phyloP scores from a whole-genome alignment of 768 basidiomycete genomes.

The Tulasnella sp. region DNA sequence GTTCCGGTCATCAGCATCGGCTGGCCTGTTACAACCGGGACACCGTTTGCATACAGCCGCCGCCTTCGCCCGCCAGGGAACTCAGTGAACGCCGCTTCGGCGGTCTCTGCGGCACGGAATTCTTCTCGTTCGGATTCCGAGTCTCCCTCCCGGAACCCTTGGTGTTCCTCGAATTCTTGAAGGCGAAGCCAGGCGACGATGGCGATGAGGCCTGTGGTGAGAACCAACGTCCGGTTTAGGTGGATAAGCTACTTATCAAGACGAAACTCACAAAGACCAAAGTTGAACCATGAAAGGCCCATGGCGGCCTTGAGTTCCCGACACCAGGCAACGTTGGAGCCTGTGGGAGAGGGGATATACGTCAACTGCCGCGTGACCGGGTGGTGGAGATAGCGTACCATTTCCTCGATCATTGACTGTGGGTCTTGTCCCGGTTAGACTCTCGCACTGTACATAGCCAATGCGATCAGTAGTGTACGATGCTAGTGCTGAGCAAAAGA shows the following conservation, averaged over 20 bases:
- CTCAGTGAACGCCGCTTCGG: slow-evolving; percentile 7
- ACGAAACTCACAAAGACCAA: slow-evolving; percentile 31
- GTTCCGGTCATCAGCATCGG: slow-evolving; percentile 13
- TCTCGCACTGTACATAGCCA: slow-evolving; percentile 34
- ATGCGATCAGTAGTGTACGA: slow-evolving; percentile 33
- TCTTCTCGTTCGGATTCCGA: background rate
- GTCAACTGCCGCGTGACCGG: background rate
- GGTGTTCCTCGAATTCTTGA: slow-evolving; percentile 25
- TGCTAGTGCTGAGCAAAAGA: slow-evolving; percentile 16
- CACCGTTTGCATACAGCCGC: background rate
- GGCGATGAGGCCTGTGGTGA: slow-evolving; percentile 19
- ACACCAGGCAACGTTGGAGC: slow-evolving; percentile 31
- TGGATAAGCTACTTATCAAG: background rate
- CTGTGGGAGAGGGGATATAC: background rate
- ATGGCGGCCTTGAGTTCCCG: slow-evolving; percentile 34
- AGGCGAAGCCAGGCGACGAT: slow-evolving; percentile 33
- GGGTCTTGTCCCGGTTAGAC: slow-evolving; percentile 11
- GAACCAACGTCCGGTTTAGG: background rate
- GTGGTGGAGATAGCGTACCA: background rate
- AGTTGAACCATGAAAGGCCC: slow-evolving; percentile 36
- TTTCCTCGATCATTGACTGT: background rate
- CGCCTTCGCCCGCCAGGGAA: slow-evolving; percentile 18
- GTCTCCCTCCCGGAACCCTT: slow-evolving; percentile 13
- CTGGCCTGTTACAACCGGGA: background rate
- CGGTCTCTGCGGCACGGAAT: slow-evolving; percentile 20